These are phyloP conservation scores for Hypoxylon lenormandii DNA, from an alignment of 495 filamentous ascomycete genomes.

Conservation along the genomic window DNA sequence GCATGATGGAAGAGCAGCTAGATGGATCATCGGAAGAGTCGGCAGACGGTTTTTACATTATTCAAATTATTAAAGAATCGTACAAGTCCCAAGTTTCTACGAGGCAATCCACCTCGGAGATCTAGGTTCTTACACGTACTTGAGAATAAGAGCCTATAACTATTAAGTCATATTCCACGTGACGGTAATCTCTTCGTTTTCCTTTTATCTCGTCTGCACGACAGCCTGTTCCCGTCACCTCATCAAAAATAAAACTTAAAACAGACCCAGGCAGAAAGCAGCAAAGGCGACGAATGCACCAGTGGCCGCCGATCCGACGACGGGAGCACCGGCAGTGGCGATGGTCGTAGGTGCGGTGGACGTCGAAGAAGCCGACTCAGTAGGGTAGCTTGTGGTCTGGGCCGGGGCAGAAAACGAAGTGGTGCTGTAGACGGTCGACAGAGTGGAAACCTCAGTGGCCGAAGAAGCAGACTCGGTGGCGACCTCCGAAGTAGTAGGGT, in stretches of 20 bases:
- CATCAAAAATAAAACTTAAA: constrained; percentile 29
- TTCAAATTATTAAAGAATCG: constrained; percentile 29
- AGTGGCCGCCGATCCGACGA: constrained; percentile 35
- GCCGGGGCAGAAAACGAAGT: constrained; percentile 10
- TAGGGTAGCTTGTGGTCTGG: constrained; percentile 3
- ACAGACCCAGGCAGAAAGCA: constrained; percentile 44
- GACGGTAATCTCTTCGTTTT: constrained; percentile 12
- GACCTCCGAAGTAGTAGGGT: constrained; percentile 7
- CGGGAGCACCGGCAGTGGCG: constrained; percentile 41
- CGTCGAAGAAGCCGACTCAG: constrained; percentile 3
- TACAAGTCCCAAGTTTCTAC: neutral
- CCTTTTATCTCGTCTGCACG: neutral
- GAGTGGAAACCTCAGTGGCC: constrained; percentile 9
- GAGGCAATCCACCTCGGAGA: too few species aligned
- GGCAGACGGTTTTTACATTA: constrained; percentile 33
- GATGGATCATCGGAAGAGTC: constrained; percentile 3
- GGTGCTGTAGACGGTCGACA: constrained; percentile 28
- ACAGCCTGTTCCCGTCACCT: constrained; percentile 3
- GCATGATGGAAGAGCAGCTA: neutral
- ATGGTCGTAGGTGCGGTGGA: constrained; percentile 24
- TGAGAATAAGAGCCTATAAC: neutral
- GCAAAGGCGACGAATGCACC: constrained; percentile 41
- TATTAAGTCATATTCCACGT: constrained; percentile 18
- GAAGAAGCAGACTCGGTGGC: neutral
- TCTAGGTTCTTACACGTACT: neutral